A percentile compares a stretch with the other conserved stretches of the same genome.
These are phyloP conservation scores for Saturnispora mendoncae DNA, from an alignment of 805 yeast species.

Conservation along the genomic window DNA sequence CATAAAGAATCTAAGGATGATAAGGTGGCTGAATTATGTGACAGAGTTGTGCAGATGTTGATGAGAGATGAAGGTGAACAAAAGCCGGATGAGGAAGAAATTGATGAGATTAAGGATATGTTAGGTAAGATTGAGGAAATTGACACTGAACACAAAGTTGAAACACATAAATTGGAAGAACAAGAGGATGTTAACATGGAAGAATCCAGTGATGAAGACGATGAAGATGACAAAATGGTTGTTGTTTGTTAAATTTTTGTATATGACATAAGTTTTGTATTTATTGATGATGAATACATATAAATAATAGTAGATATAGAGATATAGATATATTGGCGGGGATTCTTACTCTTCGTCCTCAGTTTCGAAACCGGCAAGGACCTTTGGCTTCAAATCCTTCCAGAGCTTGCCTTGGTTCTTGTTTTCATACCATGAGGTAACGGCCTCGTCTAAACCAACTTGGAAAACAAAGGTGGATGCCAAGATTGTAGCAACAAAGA, in stretches of 20 bases:
- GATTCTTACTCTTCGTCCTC: constrained; percentile 41
- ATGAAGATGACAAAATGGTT: constrained; percentile 12
- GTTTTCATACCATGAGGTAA: constrained; percentile 62
- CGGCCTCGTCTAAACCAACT: constrained; percentile 58
- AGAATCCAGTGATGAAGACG: constrained; percentile 13
- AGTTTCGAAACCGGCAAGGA: constrained; percentile 47
- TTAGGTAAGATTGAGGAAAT: constrained; percentile 26
- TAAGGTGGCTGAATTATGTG: constrained; percentile 58
- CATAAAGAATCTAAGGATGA: constrained; percentile 47
- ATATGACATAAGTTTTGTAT: not conserved
- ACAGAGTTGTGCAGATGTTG: constrained; percentile 77
- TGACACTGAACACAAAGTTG: constrained; percentile 2
- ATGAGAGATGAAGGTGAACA: constrained; percentile 79
- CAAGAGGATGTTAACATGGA: constrained; percentile 9
- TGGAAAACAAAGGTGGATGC: constrained; percentile 83
- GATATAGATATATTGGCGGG: not conserved
- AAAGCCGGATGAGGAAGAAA: constrained; percentile 42
- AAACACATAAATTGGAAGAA: constrained; percentile 7
- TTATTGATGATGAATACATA: constrained; percentile 1
- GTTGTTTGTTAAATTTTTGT: constrained; percentile 11
- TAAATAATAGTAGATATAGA: not conserved
- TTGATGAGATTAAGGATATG: constrained; percentile 39
- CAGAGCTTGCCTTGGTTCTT: constrained; percentile 83
- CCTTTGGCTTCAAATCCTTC: constrained; percentile 60
- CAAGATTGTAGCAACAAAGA: constrained; percentile 75